Base-by-base conservation (phyloP, 2,329 filamentous ascomycete genomes). In the Colletotrichum orchidophilum region DNA sequence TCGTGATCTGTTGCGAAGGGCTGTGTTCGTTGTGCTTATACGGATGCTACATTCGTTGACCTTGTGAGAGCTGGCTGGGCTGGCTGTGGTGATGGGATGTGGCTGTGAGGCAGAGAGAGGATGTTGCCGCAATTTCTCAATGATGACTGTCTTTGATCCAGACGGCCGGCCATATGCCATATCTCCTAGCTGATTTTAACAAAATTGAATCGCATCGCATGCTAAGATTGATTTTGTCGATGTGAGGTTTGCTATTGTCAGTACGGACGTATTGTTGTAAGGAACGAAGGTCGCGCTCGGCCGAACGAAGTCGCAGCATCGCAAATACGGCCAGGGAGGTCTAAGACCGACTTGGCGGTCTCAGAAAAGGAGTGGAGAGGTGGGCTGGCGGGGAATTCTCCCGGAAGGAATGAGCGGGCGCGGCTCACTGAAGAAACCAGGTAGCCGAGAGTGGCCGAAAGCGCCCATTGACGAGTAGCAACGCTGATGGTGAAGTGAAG, bases 271-370 rank as follows among this genome's bases (percentile, higher is more conserved):
- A 1, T 46, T 46, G 39, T 46, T 1, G 3, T 46, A 18, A 31
- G 26, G 5, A 31, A 13, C n/a, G 18, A 46, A 60, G 24, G 26
- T 46, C 1, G 18, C 46, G 49, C 66, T 70, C 54, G 55, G 66
- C 66, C 66, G 62, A 66, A 55, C 46, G 13, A 54, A 3, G 3
- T 64, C 52, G 39, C 31, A 55, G 13, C 24, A 42, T 66, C 46
- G 62, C 66, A 61, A n/a, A 46, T 55, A 66, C 55, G 49, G 49
- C 33, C 15, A n/a, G 29, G 50, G 50, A 21, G 13, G 24, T 49
- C 42, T 57, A 39, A 55, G 55, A 18, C 55, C 55, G 67, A 70
- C 63, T 66, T 66, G 49, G 67, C 49, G 46, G 55, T 66, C 55
- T 50, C 61, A 65, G 52, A 65, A 3, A 50, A 55, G 39, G 26